Base-by-base conservation (phyloP, 2,329 filamentous ascomycete genomes). In the Pestalotiopsis sp. region DNA sequence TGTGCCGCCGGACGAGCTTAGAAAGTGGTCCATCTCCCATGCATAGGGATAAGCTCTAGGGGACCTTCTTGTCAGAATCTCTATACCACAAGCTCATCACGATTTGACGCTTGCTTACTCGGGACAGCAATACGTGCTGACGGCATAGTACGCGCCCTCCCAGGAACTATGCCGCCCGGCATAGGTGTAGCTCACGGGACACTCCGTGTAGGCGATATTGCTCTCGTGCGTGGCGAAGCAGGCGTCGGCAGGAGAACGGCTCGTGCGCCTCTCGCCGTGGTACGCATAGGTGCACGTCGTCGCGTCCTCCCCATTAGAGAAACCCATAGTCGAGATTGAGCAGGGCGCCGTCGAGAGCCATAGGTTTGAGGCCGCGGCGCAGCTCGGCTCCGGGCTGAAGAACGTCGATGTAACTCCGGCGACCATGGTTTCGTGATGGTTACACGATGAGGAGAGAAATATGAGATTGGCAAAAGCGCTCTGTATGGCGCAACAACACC, bases 111-210 rank as follows among this genome's bases (percentile, higher is more conserved):
- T 36, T 36, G 38, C 60, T 36, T 27, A 62, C 60, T 36, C 31
- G 14, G 60, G 60, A 23, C 60, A 62, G 60, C 60, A 62, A 39
- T 62, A 62, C 14, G 31, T 36, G 17, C 31, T 36, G 31, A 36
- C 31, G 31, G 31, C 31, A 7, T 36, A 36, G 31, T 36, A 36
- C 31, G 31, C 31, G 31, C 31, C 31, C 31, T 36, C 31, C 31
- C 31, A 36, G 31, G 31, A 36, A 9, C 31, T 36, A 36, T 36
- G 31, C 31, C 31, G 31, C 31, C 31, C 31, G 6, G 31, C 60
- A 62, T 11, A 41, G 12, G 60, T 62, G 13, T 62, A 62, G 60
- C 60, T 62, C 36, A 36, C 60, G 6, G 60, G 60, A 31, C 60
- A 62, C 14, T 17, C 60, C 23, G 25, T 62, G 23, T 62, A 62